Percentiles rank a stretch among this genome's conserved stretches.
Conservation (phyloP, 495 filamentous ascomycete species). For the Penicillium paradoxum region DNA sequence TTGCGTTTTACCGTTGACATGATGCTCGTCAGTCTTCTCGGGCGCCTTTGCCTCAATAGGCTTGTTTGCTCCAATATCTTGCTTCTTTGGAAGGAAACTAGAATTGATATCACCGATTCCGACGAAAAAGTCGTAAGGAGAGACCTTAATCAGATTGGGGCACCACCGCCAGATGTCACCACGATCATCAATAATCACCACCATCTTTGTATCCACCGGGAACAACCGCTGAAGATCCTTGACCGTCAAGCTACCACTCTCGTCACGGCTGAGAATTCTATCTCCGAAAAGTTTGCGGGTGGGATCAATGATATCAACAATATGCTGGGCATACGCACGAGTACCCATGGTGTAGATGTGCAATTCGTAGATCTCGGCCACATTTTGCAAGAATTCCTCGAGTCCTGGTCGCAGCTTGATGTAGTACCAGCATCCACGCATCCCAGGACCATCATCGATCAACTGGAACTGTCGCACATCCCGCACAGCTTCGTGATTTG, state of each 20-base stretch:
- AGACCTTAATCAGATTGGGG: slow-evolving; percentile 89
- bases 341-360: slow-evolving; percentile 99
- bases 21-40: slow-evolving; percentile 26
- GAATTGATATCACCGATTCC: slow-evolving; percentile 99
- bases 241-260: slow-evolving; percentile 84
- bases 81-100: slow-evolving; percentile 86
- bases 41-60: slow-evolving; percentile 19
- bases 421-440: slow-evolving; percentile 84
- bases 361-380: slow-evolving; percentile 82
- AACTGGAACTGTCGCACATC: slow-evolving; percentile 85
- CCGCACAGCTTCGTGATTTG: slow-evolving; percentile 87
- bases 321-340: slow-evolving; percentile 83
- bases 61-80: slow-evolving; percentile 53
- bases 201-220: slow-evolving; percentile 97
- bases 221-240: slow-evolving; percentile 92
- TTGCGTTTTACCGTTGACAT: slow-evolving; percentile 36
- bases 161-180: slow-evolving; percentile 98
- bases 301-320: slow-evolving; percentile 91
- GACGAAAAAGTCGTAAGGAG: slow-evolving; percentile 93
- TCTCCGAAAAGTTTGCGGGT: slow-evolving; percentile 86
- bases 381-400: slow-evolving; percentile 70
- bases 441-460: slow-evolving; percentile 71
- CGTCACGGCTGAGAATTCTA: slow-evolving; percentile 90
- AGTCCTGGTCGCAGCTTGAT: slow-evolving; percentile 97
- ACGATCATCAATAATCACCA: slow-evolving; percentile 96